These are phyloP conservation scores for Apostasia ramifera DNA, from an alignment of 106 monocot species.

Conservation along the genomic window DNA sequence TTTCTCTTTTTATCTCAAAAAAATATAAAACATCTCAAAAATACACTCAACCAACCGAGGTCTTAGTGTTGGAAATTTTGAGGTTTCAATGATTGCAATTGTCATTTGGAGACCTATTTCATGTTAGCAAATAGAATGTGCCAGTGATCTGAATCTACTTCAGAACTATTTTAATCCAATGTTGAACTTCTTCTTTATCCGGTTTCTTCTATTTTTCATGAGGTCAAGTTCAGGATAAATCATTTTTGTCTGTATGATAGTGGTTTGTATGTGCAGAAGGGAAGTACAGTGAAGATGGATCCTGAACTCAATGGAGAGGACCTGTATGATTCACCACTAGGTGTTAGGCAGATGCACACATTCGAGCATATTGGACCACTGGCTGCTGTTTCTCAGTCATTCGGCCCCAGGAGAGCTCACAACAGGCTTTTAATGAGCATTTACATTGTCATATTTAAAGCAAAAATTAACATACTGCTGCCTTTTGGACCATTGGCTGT, in stretches of 20 bases:
- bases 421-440: conserved; percentile 47
- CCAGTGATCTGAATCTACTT: background rate
- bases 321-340: conserved; percentile 7
- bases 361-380: conserved; percentile 64
- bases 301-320: conserved; percentile 3
- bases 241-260: background rate
- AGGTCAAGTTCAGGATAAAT: background rate
- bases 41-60: no score
- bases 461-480: conserved; percentile 84
- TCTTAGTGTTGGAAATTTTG: background rate
- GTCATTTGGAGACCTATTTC: background rate
- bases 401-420: conserved; percentile 14
- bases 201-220: background rate
- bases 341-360: conserved; percentile 36
- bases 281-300: conserved; percentile 6
- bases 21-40: no score
- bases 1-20: no score
- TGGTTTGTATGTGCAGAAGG: conserved; percentile 6
- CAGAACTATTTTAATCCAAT: no score
- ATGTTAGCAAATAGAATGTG: background rate
- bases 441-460: conserved; percentile 61
- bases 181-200: no score
- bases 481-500: conserved; percentile 94
- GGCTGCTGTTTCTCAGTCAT: conserved; percentile 39
- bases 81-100: background rate